A percentile compares a stretch with the other conserved stretches of the same genome.
Conservation (phyloP, 441 rosid species). For the Populus hybrid region DNA sequence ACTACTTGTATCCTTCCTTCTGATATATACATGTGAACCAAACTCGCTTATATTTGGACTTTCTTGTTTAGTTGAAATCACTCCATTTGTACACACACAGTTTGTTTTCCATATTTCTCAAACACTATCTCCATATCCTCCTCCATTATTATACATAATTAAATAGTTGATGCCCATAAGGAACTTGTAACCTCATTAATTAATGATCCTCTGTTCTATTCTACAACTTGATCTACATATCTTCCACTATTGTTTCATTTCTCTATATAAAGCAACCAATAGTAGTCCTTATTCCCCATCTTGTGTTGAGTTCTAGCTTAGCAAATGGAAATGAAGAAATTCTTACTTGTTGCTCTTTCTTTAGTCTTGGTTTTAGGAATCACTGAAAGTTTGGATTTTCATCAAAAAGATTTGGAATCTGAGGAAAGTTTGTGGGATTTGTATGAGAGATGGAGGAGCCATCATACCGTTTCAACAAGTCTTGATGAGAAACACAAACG, state of each 20-base stretch:
- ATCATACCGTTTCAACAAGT: conserved; percentile 63
- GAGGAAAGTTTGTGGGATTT: conserved; percentile 63
- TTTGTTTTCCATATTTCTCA: conserved; percentile 9
- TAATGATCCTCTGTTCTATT: conserved; percentile 19
- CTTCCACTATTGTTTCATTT: background rate
- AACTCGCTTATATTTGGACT: background rate
- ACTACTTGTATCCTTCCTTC: background rate
- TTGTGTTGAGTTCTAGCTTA: background rate
- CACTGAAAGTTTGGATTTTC: conserved; percentile 54
- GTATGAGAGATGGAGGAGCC: conserved; percentile 85
- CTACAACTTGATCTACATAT: background rate
- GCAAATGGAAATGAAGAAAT: conserved; percentile 25
- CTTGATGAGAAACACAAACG: conserved; percentile 57
- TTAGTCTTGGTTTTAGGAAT: conserved; percentile 38
- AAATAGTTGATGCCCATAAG: conserved; percentile 49
- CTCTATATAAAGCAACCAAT: conserved; percentile 35
- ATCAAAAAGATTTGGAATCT: conserved; percentile 56
- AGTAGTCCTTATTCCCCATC: conserved; percentile 19
- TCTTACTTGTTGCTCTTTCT: conserved; percentile 28
- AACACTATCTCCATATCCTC: conserved; percentile 17
- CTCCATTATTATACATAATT: conserved; percentile 4
- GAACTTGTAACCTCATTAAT: conserved; percentile 49
- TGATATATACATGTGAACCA: background rate
- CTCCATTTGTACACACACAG: conserved; percentile 1
- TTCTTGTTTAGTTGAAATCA: conserved; percentile 1